These are phyloP conservation scores for Grigorovia yakushimaensis DNA, from an alignment of 805 yeast genomes.

Conservation along the genomic window DNA sequence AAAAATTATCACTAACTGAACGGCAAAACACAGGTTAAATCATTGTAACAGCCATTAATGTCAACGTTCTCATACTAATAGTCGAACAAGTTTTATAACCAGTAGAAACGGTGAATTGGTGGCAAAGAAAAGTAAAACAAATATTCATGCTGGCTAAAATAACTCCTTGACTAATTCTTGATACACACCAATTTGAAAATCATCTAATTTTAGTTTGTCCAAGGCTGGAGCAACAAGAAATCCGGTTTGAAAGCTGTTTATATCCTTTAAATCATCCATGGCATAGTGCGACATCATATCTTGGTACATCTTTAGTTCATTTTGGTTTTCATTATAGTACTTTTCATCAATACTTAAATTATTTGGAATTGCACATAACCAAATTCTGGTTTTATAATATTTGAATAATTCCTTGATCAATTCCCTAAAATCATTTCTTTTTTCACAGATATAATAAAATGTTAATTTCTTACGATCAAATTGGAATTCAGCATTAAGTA, in stretches of 20 bases:
- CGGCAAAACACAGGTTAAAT: too few relatives aligned
- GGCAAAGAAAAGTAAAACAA: neutral
- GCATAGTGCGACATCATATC: conserved; percentile 27
- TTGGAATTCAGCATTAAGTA: conserved; percentile 71
- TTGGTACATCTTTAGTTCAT: conserved; percentile 26
- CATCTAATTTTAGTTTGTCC: conserved; percentile 24
- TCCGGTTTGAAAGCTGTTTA: conserved; percentile 10
- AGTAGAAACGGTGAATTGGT: too few relatives aligned
- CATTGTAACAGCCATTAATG: too few relatives aligned
- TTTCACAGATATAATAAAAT: conserved; percentile 56
- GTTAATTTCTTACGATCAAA: conserved; percentile 72
- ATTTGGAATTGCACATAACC: conserved; percentile 66
- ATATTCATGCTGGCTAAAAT: conserved; percentile 11
- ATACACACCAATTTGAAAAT: conserved; percentile 31
- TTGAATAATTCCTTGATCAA: conserved; percentile 65
- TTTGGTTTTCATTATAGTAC: conserved; percentile 24
- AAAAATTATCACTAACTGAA: too few relatives aligned
- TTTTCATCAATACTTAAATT: conserved; percentile 24
- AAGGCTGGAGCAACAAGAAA: conserved; percentile 21
- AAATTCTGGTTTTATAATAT: conserved; percentile 68
- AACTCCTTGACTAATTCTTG: conserved; percentile 25
- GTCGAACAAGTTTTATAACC: too few relatives aligned
- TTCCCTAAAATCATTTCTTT: conserved; percentile 64
- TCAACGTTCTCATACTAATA: too few relatives aligned
- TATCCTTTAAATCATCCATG: conserved; percentile 18